Percentiles rank a stretch among this genome's conserved stretches.
These are phyloP conservation scores for Capsicum baccatum DNA, from an alignment of 257 asterid genomes.

Conservation along the genomic window DNA sequence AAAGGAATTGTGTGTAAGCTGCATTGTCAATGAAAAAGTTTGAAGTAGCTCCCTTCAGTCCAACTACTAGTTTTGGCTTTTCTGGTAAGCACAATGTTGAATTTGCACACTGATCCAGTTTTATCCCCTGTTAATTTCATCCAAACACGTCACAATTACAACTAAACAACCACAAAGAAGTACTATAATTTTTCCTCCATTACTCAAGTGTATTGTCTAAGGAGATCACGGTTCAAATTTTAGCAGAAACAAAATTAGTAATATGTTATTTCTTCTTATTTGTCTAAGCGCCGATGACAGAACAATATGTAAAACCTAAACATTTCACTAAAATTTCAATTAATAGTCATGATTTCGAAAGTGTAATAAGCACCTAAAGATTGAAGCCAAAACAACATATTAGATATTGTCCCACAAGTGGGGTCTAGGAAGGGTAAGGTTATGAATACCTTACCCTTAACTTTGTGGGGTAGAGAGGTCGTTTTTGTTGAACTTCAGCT, in stretches of 20 bases:
- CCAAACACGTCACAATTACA: background rate
- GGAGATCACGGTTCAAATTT: too few species aligned
- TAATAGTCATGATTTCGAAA: background rate
- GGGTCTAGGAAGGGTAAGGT: fast-evolving
- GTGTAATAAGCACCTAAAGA: too few species aligned
- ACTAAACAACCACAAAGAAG: background rate
- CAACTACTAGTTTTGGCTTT: conserved; percentile 55
- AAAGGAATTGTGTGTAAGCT: conserved; percentile 58
- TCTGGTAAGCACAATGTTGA: conserved; percentile 54
- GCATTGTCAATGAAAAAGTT: conserved; percentile 63
- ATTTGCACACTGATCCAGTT: conserved; percentile 55
- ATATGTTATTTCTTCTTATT: too few species aligned
- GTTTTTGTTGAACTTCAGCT: background rate
- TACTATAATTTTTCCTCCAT: background rate
- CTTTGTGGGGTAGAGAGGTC: background rate
- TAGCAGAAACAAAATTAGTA: too few species aligned
- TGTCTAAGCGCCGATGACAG: too few species aligned
- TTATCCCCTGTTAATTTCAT: conserved; percentile 43
- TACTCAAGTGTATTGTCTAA: too few species aligned
- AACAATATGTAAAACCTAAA: background rate
- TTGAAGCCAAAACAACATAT: too few species aligned
- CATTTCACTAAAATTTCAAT: too few species aligned
- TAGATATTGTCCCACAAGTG: background rate
- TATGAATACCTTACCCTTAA: background rate
- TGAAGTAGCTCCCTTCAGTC: conserved; percentile 58